A percentile compares a stretch with the other conserved stretches of the same genome.
These are phyloP conservation scores for Yamadazyma oceani DNA, from an alignment of 1,139 yeast species.

Conservation along the genomic window DNA sequence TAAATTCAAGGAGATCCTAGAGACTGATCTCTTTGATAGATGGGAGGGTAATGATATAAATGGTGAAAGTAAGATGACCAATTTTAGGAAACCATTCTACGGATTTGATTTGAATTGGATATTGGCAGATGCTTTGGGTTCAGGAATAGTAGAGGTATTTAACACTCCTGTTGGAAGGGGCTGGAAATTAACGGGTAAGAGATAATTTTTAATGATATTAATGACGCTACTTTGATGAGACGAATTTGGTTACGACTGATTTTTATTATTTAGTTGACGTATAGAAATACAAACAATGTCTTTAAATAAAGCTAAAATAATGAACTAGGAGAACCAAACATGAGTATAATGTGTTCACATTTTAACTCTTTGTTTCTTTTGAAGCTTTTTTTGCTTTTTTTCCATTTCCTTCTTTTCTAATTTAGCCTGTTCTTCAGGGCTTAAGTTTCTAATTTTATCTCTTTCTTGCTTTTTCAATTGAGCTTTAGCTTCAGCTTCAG, in stretches of 20 bases:
- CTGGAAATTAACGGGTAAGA: slow-evolving; percentile 59
- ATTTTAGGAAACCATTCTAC: slow-evolving; percentile 55
- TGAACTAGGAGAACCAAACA: too few species aligned
- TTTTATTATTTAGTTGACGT: too few species aligned
- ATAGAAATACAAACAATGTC: too few species aligned
- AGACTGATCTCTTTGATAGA: slow-evolving; percentile 44
- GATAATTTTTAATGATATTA: slow-evolving; percentile 19
- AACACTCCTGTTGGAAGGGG: slow-evolving; percentile 72
- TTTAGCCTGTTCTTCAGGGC: slow-evolving; percentile 75
- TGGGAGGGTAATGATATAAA: slow-evolving; percentile 45
- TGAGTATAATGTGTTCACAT: too few species aligned
- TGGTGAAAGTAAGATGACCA: slow-evolving; percentile 37
- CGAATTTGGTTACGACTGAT: too few species aligned
- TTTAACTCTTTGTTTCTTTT: slow-evolving; percentile 42
- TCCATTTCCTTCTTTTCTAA: slow-evolving; percentile 62
- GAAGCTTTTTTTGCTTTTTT: slow-evolving; percentile 43
- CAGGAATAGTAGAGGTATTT: slow-evolving; percentile 68
- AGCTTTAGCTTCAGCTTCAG: slow-evolving; percentile 64
- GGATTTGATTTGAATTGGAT: slow-evolving; percentile 66
- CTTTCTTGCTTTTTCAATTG: slow-evolving; percentile 66
- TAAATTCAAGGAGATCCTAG: slow-evolving; percentile 55
- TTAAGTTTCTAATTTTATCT: slow-evolving; percentile 54
- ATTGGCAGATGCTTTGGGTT: slow-evolving; percentile 63
- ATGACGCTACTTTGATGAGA: too few species aligned
- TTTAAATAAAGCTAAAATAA: too few species aligned